A percentile compares a stretch with the other conserved stretches of the same genome.
Conservation (phyloP, 2,329 filamentous ascomycete genomes). For the Waltergamsia citrina region DNA sequence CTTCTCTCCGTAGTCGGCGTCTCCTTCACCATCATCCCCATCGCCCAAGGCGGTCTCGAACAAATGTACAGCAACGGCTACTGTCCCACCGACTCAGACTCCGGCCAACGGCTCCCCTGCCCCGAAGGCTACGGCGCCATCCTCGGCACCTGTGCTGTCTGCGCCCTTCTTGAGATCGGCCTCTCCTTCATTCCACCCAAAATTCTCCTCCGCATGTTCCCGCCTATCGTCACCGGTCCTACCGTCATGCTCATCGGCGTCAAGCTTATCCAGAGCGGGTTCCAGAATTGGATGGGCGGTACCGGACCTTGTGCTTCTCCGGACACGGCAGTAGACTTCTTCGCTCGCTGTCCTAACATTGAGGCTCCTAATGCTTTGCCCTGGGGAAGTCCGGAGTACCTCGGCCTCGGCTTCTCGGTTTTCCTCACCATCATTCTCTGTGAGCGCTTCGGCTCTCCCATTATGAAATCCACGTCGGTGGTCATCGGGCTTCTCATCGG, state of each 20-base stretch:
- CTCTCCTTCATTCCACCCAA: conserved; percentile 67
- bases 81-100: conserved; percentile 45
- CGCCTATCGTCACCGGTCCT: conserved; percentile 68
- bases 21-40: conserved; percentile 67
- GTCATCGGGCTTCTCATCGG: conserved; percentile 65
- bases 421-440: conserved; percentile 73
- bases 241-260: conserved; percentile 66
- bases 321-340: conserved; percentile 42
- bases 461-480: conserved; percentile 76
- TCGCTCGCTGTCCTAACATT: conserved; percentile 55
- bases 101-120: conserved; percentile 59
- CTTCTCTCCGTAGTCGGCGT: conserved; percentile 73
- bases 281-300: conserved; percentile 72
- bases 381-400: conserved; percentile 72
- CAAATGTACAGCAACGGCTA: conserved; percentile 74
- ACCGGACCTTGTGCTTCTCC: conserved; percentile 45
- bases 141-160: conserved; percentile 58
- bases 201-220: conserved; percentile 63
- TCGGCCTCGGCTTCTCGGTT: conserved; percentile 71
- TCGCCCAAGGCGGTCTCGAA: conserved; percentile 59
- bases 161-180: conserved; percentile 59
- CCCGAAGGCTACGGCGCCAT: conserved; percentile 66
- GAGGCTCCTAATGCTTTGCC: conserved; percentile 60
- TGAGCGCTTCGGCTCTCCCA: conserved; percentile 71
- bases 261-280: conserved; percentile 59